Evolutionary conservation across 768 basidiomycete genomes (phyloP).

Genomic region (Omphalotus guepiniiformis): DNA sequence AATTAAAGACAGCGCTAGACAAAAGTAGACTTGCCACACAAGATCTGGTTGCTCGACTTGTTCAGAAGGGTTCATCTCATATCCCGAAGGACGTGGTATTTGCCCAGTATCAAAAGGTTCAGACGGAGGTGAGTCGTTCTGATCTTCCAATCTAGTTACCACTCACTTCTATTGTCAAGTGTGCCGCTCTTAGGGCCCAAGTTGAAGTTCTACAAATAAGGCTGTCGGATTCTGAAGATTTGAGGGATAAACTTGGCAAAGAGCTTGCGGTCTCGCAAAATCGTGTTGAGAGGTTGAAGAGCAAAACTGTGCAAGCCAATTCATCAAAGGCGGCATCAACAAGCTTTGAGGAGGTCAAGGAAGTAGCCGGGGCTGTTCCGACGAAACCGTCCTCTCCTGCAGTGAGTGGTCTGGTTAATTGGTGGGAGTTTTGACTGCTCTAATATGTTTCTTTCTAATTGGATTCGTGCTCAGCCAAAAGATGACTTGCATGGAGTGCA

Average conservation of each 20-base stretch:
- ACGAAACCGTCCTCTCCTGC: slow-evolving; percentile 57
- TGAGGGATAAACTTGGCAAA: slow-evolving; percentile 44
- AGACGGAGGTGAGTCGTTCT: slow-evolving; percentile 50
- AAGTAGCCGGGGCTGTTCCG: slow-evolving; percentile 43
- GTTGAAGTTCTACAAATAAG: slow-evolving; percentile 44
- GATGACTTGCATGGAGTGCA: slow-evolving; percentile 30
- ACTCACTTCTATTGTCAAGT: slow-evolving; percentile 34
- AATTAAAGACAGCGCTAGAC: slow-evolving; percentile 42
- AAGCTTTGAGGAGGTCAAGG: slow-evolving; percentile 27
- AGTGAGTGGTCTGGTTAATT: slow-evolving; percentile 68
- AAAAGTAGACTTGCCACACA: slow-evolving; percentile 56
- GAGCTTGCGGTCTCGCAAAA: slow-evolving; percentile 55
- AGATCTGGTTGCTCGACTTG: slow-evolving; percentile 55
- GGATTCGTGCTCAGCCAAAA: slow-evolving; percentile 32
- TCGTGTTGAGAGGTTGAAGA: slow-evolving; percentile 57
- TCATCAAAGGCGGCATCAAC: slow-evolving; percentile 31
- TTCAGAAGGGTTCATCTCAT: slow-evolving; percentile 31
- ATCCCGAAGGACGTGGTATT: slow-evolving; percentile 36
- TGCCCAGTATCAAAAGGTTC: slow-evolving; percentile 43
- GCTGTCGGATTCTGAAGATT: slow-evolving; percentile 45
- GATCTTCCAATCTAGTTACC: slow-evolving; percentile 2
- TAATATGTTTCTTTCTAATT: slow-evolving; percentile 43
- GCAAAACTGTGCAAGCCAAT: slow-evolving; percentile 46
- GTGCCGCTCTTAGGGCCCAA: slow-evolving; percentile 54
- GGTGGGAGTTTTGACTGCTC: slow-evolving; percentile 57